Percentiles rank a stretch among this genome's conserved stretches.
Evolutionary conservation across 768 basidiomycete species (phyloP).

Genomic region (Mrakia blollopis): DNA sequence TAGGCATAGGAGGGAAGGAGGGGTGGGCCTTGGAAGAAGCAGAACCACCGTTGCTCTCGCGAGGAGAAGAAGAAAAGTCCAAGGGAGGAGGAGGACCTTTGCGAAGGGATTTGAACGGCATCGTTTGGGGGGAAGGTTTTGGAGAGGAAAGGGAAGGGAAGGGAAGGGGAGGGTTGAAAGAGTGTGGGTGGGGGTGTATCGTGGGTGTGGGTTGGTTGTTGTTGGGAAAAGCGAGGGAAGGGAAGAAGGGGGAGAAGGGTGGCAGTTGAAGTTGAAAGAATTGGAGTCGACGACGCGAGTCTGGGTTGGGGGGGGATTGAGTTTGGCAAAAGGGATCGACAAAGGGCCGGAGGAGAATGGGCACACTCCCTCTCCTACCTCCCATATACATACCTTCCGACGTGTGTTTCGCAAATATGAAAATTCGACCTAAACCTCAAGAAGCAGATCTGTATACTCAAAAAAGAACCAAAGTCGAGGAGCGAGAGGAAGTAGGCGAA

Average conservation of each 20-base stretch:
- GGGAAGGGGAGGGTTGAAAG: neutral
- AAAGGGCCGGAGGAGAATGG: too few species aligned
- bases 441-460: too few species aligned
- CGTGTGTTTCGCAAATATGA: too few species aligned
- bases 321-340: too few species aligned
- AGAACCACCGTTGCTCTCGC: neutral
- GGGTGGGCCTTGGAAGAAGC: conserved; percentile 1
- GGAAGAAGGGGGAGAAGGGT: neutral
- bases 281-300: too few species aligned
- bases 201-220: neutral
- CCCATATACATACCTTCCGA: too few species aligned
- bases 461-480: too few species aligned
- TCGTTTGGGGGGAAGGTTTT: neutral
- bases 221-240: neutral
- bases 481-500: too few species aligned
- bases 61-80: conserved; percentile 5
- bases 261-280: neutral
- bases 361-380: too few species aligned
- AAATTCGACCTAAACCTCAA: too few species aligned
- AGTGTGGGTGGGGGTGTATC: neutral
- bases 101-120: conserved; percentile 16
- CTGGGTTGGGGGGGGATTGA: too few species aligned
- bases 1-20: neutral
- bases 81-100: conserved; percentile 9
- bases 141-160: neutral